Percentiles rank a stretch among this genome's conserved stretches.
Evolutionary conservation across 768 basidiomycete species (phyloP).

Genomic region (Phlegmacium glaucopus): DNA sequence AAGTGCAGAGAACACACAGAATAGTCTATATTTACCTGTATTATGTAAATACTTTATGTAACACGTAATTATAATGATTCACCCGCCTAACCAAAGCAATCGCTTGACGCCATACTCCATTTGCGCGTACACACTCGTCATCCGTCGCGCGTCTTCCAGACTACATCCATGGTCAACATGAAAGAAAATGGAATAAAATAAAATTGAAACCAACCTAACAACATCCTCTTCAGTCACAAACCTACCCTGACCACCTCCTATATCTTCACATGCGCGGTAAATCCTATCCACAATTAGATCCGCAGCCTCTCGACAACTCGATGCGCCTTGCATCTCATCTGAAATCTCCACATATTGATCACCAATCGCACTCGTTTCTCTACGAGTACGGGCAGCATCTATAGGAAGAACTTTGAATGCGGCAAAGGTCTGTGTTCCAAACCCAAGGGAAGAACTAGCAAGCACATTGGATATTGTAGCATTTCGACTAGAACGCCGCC

Average conservation of each 20-base stretch:
- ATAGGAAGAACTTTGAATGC: slow-evolving; percentile 82
- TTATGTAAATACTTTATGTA: neutral
- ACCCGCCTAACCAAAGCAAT: slow-evolving; percentile 83
- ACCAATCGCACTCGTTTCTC: slow-evolving; percentile 44
- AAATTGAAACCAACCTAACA: slow-evolving; percentile 57
- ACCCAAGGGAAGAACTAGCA: slow-evolving; percentile 20
- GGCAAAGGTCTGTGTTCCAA: slow-evolving; percentile 47
- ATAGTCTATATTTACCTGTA: no score
- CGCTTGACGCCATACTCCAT: slow-evolving; percentile 94
- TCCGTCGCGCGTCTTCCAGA: slow-evolving; percentile 76
- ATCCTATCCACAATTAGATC: slow-evolving; percentile 74
- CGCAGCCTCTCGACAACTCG: slow-evolving; percentile 74
- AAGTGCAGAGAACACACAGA: no score
- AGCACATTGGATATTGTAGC: slow-evolving; percentile 19
- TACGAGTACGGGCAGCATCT: slow-evolving; percentile 51
- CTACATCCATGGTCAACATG: slow-evolving; percentile 33
- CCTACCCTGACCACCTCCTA: slow-evolving; percentile 43
- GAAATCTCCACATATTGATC: slow-evolving; percentile 49
- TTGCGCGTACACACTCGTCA: slow-evolving; percentile 85
- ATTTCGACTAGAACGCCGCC: slow-evolving; percentile 12
- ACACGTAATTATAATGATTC: neutral
- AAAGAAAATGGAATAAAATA: neutral
- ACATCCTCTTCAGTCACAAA: slow-evolving; percentile 70
- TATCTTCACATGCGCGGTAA: slow-evolving; percentile 59
- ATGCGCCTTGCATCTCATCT: slow-evolving; percentile 58